These are phyloP conservation scores for Babesia gibsoni DNA, from an alignment of 169 alveolate genomes.

Conservation along the genomic window DNA sequence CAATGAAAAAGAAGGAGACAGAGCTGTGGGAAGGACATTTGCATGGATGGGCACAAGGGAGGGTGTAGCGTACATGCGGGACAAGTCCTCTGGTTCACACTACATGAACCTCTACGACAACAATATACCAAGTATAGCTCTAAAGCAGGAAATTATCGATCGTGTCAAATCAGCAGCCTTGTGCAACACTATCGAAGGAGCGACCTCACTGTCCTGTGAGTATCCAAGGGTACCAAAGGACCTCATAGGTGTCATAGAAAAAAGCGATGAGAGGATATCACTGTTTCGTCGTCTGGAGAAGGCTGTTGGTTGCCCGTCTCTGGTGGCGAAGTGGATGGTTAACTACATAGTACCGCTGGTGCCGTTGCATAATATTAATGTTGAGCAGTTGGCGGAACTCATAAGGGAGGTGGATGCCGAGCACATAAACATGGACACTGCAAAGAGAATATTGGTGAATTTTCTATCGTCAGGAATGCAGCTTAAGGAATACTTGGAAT, in stretches of 20 bases:
- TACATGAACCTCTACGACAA: constrained; percentile 42
- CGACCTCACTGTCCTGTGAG: constrained; percentile 1
- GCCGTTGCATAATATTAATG: background rate
- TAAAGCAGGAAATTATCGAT: constrained; percentile 7
- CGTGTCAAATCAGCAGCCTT: background rate
- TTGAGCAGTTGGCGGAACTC: constrained; percentile 31
- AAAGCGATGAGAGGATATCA: constrained; percentile 3
- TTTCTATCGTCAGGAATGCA: constrained; percentile 18
- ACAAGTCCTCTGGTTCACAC: constrained; percentile 3
- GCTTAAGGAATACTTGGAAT: constrained; percentile 28
- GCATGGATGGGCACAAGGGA: constrained; percentile 33
- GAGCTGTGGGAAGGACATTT: constrained; percentile 33
- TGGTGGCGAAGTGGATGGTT: constrained; percentile 56
- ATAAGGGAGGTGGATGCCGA: constrained; percentile 12
- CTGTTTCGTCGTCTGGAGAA: constrained; percentile 15
- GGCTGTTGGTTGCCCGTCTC: constrained; percentile 9
- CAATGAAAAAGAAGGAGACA: background rate
- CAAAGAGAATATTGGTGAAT: constrained; percentile 6
- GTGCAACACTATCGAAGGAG: background rate
- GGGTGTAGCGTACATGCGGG: constrained; percentile 22
- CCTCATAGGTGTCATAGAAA: constrained; percentile 27
- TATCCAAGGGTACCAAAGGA: constrained; percentile 37
- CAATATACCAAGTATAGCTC: constrained; percentile 41
- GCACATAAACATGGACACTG: constrained; percentile 27
- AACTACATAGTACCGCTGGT: constrained; percentile 40